Evolutionary conservation across 805 yeast species (phyloP).

Genomic region (Tanozyma kutaoensis): DNA sequence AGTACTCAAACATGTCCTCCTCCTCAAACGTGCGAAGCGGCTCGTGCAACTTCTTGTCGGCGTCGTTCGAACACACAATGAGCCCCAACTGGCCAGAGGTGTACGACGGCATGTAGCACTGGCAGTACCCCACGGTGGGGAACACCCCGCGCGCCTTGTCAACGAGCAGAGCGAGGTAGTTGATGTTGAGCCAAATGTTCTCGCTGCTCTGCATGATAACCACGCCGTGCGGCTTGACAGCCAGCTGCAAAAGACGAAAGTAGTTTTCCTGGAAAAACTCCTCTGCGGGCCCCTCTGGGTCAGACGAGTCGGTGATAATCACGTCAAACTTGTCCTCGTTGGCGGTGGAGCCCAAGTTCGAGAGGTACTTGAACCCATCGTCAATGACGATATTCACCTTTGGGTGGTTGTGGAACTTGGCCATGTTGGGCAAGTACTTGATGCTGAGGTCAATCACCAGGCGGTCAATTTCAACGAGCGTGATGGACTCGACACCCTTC

Average conservation of each 20-base stretch:
- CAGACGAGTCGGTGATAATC: constrained; percentile 84
- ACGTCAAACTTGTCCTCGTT: constrained; percentile 51
- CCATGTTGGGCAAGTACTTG: constrained; percentile 67
- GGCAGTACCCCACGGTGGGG: constrained; percentile 49
- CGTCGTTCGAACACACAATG: constrained; percentile 54
- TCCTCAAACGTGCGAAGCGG: constrained; percentile 45
- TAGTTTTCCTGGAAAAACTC: constrained; percentile 71
- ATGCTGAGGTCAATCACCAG: constrained; percentile 62
- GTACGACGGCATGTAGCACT: constrained; percentile 77
- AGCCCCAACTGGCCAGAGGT: constrained; percentile 83
- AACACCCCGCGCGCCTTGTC: constrained; percentile 41
- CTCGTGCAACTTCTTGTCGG: constrained; percentile 24
- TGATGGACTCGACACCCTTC: constrained; percentile 40
- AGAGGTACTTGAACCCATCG: constrained; percentile 76
- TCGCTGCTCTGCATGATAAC: constrained; percentile 73
- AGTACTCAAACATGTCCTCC: constrained; percentile 41
- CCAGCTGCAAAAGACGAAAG: constrained; percentile 51
- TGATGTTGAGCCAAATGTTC: constrained; percentile 61
- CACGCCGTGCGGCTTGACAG: constrained; percentile 50
- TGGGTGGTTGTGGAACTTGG: constrained; percentile 48
- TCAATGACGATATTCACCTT: constrained; percentile 54
- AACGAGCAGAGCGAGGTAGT: constrained; percentile 34
- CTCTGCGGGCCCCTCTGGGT: constrained; percentile 94
- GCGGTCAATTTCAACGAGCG: constrained; percentile 83
- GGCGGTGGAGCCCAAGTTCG: constrained; percentile 12